A percentile compares a stretch with the other conserved stretches of the same genome.
Evolutionary conservation across 2,329 filamentous ascomycete species (phyloP).

Genomic region (Xylariomycetidae sp.): DNA sequence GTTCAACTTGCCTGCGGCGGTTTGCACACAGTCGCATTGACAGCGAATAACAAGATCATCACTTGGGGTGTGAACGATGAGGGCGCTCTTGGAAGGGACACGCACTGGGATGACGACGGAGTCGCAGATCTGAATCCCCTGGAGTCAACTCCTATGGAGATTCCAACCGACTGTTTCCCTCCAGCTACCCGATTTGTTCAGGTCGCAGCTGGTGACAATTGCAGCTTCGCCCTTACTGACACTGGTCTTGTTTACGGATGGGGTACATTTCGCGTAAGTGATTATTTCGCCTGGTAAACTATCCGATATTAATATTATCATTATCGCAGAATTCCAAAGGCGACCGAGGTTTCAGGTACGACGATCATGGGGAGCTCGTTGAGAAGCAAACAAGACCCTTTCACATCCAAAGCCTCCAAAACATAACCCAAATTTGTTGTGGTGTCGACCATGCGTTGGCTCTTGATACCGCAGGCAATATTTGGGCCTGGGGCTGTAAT

Average conservation of each 20-base stretch:
- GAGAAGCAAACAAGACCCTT: conserved; percentile 27
- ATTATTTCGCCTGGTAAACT: conserved; percentile 11
- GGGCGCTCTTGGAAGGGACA: conserved; percentile 35
- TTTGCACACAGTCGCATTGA: conserved; percentile 59
- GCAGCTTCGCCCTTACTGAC: conserved; percentile 57
- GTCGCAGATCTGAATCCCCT: conserved; percentile 56
- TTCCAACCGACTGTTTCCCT: conserved; percentile 48
- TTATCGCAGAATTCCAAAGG: conserved; percentile 16
- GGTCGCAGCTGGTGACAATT: conserved; percentile 56
- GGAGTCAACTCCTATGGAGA: conserved; percentile 52
- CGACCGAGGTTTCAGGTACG: neutral
- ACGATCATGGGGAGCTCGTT: neutral
- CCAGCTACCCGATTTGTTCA: conserved; percentile 52
- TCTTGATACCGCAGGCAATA: conserved; percentile 42
- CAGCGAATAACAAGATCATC: conserved; percentile 56
- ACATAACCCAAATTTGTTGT: conserved; percentile 47
- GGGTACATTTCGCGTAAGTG: conserved; percentile 59
- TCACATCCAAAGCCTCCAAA: conserved; percentile 49
- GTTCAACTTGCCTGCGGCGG: conserved; percentile 45
- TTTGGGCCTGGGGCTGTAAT: conserved; percentile 60
- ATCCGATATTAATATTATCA: conserved; percentile 25
- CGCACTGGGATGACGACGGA: conserved; percentile 4
- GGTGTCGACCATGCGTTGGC: conserved; percentile 58
- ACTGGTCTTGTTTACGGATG: conserved; percentile 61
- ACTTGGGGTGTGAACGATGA: conserved; percentile 65